Conservation (phyloP, 306 rosid genomes). For the Rubus parviflorus region DNA sequence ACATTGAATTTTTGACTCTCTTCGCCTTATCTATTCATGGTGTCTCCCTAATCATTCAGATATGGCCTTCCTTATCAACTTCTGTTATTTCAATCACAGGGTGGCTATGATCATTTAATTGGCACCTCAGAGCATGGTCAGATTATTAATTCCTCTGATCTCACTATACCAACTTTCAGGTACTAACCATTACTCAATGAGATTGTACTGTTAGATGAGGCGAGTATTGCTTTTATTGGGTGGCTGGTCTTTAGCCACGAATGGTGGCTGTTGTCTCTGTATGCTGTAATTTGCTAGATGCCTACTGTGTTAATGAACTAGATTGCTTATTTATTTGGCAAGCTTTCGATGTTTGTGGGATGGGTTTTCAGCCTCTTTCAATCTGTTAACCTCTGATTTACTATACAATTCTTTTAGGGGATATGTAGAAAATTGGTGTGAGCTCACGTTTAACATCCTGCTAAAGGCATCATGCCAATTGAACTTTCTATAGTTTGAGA, state of each 20-base stretch:
- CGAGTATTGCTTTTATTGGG: not conserved
- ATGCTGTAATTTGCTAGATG: not conserved
- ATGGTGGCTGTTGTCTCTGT: not conserved
- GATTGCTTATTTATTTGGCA: not conserved
- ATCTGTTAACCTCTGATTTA: not conserved
- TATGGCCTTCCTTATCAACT: constrained; percentile 12
- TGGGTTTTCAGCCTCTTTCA: not conserved
- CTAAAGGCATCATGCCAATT: not conserved
- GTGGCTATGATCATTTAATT: constrained; percentile 83
- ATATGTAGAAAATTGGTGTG: not conserved
- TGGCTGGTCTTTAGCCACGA: not conserved
- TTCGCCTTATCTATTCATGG: not conserved
- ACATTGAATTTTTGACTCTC: constrained; percentile 14
- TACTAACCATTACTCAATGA: constrained; percentile 16
- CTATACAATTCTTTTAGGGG: not conserved
- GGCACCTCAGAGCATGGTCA: constrained; percentile 98
- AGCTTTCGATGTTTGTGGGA: not conserved
- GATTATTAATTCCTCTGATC: constrained; percentile 64
- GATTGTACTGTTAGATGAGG: not conserved
- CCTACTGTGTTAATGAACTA: not conserved
- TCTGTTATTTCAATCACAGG: constrained; percentile 48
- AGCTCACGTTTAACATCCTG: not conserved
- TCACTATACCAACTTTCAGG: constrained; percentile 80
- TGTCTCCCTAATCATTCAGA: constrained; percentile 12
- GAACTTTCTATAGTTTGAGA: not conserved